These are phyloP conservation scores for Colletotrichum magnum DNA, from an alignment of 2,329 filamentous ascomycete species.

Conservation along the genomic window DNA sequence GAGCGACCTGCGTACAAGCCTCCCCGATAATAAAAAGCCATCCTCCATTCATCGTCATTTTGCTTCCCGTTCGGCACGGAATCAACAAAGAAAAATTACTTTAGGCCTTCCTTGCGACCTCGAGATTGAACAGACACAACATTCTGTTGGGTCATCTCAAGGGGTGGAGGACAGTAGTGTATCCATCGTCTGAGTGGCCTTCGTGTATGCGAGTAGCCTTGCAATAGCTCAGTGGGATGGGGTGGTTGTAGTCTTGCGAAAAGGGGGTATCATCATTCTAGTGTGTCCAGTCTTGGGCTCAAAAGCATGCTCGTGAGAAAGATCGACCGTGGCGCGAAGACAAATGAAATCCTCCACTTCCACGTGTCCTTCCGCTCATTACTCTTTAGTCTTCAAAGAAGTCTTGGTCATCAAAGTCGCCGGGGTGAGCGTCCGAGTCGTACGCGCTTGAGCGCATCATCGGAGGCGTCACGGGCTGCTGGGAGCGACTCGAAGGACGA, in stretches of 20 bases:
- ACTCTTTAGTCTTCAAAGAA: slow-evolving; percentile 67
- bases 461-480: slow-evolving; percentile 70
- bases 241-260: slow-evolving; percentile 40
- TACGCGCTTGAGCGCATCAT: slow-evolving; percentile 73
- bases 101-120: slow-evolving; percentile 13
- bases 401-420: slow-evolving; percentile 71
- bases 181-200: slow-evolving; percentile 17
- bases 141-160: background rate
- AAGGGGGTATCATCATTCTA: slow-evolving; percentile 56
- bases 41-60: slow-evolving; percentile 30
- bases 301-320: slow-evolving; percentile 37
- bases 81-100: slow-evolving; percentile 34
- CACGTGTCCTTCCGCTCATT: slow-evolving; percentile 30
- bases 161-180: background rate
- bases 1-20: slow-evolving; percentile 2
- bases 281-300: slow-evolving; percentile 38
- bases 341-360: slow-evolving; percentile 34
- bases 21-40: slow-evolving; percentile 7
- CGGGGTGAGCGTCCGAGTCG: slow-evolving; percentile 72
- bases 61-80: slow-evolving; percentile 25
- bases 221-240: slow-evolving; percentile 12
- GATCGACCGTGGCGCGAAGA: slow-evolving; percentile 35
- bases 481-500: slow-evolving; percentile 52
- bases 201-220: slow-evolving; percentile 22
- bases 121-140: background rate